Evolutionary conservation across 495 filamentous ascomycete species (phyloP), one percentile per base, ranked within the genome.

Genomic region (Lasiosphaeria hispida): DNA sequence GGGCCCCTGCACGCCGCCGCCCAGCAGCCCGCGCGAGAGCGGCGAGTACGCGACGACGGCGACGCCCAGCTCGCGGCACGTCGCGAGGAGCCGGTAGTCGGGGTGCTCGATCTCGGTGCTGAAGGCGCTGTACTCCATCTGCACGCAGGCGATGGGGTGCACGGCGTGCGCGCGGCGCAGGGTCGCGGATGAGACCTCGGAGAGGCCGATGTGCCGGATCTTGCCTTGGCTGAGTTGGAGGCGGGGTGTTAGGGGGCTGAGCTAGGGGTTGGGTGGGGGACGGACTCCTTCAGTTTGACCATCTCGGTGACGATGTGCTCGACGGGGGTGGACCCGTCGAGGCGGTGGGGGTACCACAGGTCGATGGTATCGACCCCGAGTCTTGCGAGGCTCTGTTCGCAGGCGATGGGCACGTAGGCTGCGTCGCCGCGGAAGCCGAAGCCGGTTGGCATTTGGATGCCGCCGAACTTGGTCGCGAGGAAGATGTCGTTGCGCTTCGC

Each of bases 1-100:
- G 10, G 67, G 58, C 3, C 73, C 80, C 63, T 77, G 84, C 66
- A 90, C 79, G 57, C 83, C 70, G 2, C 89, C 89, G 0, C 88
- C 86, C 57, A 76, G 61, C 58, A 72, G 87, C 60, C 57, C 92
- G 64, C 17, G 87, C 85, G 65, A 61, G 15, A 75, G 45, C n/a
- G 72, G 72, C 2, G 64, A 68, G 62, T 80, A 79, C 8, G 89
- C 91, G 34, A 93, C 68, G 17, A 96, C 62, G 1, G 90, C 88
- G 64, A 91, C 87, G 38, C 77, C 74, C n/a, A 90, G 77, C 67
- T 69, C 66, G 8, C 50, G 55, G 53, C 66, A 69, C 3, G 59
- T 58, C 90, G 36, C 38, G 10, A 55, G 5, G 13, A 55, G 19
- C 23, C 18, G 10, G 15, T 45, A 7, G 18, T 23, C 3, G 23